Percentiles rank a stretch among this genome's conserved stretches.
phyloP scores from a whole-genome alignment of 345 rosid genomes.

The Sapria himalayana region DNA sequence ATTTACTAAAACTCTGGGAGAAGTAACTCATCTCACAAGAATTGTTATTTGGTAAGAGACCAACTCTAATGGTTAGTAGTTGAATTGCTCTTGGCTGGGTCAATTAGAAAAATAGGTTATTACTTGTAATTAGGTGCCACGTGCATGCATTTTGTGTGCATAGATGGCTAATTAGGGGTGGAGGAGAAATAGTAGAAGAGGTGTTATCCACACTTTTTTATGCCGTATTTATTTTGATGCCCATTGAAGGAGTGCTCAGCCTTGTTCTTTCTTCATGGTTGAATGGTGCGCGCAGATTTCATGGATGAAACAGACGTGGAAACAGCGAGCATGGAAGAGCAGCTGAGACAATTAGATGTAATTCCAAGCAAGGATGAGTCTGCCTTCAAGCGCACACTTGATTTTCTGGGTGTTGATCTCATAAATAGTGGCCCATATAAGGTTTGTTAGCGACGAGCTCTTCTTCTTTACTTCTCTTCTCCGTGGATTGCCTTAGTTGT shows the following conservation, averaged over 20 bases:
- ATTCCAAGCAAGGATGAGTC: conserved; percentile 21
- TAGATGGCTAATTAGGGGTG: not conserved
- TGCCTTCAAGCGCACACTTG: conserved; percentile 10
- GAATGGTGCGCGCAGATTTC: conserved; percentile 17
- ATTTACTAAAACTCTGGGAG: no score
- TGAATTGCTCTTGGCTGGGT: no score
- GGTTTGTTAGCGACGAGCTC: conserved; percentile 20
- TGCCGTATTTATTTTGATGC: no score
- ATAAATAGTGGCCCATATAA: conserved; percentile 43
- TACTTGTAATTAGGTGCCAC: not conserved
- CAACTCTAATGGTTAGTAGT: no score
- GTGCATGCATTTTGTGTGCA: not conserved
- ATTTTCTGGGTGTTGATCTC: conserved; percentile 30
- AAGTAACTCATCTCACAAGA: no score
- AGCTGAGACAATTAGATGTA: conserved; percentile 36
- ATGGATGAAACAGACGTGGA: conserved; percentile 11
- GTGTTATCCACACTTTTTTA: no score
- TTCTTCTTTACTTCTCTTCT: not conserved
- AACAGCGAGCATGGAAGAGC: conserved; percentile 46
- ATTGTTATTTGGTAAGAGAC: no score
- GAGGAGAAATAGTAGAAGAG: not conserved
- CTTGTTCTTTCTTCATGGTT: not conserved
- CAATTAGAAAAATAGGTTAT: not conserved
- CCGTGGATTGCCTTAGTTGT: not conserved
- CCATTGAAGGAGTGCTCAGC: not conserved